Evolutionary conservation across 2,329 filamentous ascomycete species (phyloP), one percentile per base, ranked within the genome.

Genomic region (Phaeoacremonium minimum): DNA sequence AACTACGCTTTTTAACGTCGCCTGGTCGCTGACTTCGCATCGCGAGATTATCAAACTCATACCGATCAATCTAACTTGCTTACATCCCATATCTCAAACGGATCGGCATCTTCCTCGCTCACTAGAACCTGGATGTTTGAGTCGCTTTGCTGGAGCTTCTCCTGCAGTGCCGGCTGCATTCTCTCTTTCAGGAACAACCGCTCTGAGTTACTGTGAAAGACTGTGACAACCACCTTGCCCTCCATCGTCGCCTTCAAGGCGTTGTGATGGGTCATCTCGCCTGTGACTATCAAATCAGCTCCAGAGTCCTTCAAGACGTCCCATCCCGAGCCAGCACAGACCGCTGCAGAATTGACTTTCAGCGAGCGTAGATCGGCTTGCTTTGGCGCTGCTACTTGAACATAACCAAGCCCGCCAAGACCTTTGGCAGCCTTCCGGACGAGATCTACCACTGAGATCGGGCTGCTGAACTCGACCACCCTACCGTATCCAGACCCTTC

Each of bases 181-280:
- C 85, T 78, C 41, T 82, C 72, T 40, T 73, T 73, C 50, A 98
- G 62, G 55, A 91, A 98, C 0, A 80, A 83, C 22, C 93, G 71
- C 67, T 98, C 93, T 0, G 87, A 93, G 60, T 97, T 97, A 49
- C 85, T 91, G 59, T 98, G 93, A 51, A 95, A 95, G 32, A 95
- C 73, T 28, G 83, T 85, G 35, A 97, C 77, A 1, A 97, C 86
- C 37, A 80, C 84, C 45, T 83, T 83, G 2, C 90, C 90, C 40
- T 82, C 77, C 66, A 96, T 90, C 18, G 86, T 87, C 2, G 89
- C 87, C 28, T 85, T 79, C 40, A 98, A 73, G 4, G 91, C 89
- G 45, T 93, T 88, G 57, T 98, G 93, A 57, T 98, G 93, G 51
- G 80, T 86, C 70, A 97, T 77, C 66, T 98, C 93, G 2, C 93